A percentile compares a stretch with the other conserved stretches of the same genome.
Conservation (phyloP, 78 protist genomes). For the Emiliania huxleyi region DNA sequence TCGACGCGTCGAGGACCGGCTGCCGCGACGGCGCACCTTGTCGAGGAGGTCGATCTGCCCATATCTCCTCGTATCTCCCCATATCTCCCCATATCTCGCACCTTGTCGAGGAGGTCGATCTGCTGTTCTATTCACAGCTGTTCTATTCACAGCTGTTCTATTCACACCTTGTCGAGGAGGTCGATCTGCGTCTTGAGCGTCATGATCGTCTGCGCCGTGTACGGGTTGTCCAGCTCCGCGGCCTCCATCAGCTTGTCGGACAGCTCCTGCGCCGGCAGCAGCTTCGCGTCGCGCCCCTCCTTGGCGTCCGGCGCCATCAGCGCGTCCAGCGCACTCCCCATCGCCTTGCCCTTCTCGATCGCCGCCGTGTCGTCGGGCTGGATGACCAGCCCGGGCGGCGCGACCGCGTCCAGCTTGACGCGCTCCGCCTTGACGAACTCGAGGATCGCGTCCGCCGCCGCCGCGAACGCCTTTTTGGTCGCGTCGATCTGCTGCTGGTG, state of each 20-base stretch:
- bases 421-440: background rate
- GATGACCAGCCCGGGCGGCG: background rate
- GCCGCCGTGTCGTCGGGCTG: background rate
- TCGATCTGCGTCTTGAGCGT: background rate
- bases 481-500: background rate
- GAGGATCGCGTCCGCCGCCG: background rate
- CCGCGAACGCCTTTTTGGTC: background rate
- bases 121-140: no score
- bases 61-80: no score
- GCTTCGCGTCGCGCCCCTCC: background rate
- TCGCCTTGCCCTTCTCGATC: background rate
- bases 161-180: background rate
- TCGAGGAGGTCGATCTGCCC: no score
- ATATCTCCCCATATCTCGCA: no score
- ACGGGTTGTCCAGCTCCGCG: conserved; percentile 14
- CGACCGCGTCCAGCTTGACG: background rate
- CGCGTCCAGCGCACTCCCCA: background rate
- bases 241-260: background rate
- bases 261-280: background rate
- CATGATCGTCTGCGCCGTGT: background rate
- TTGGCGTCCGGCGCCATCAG: background rate
- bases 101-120: background rate
- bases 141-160: no score
- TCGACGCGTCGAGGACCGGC: no score
- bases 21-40: no score